Base-by-base conservation (phyloP, 805 yeast genomes). In the Sugiyamaella floridensis region DNA sequence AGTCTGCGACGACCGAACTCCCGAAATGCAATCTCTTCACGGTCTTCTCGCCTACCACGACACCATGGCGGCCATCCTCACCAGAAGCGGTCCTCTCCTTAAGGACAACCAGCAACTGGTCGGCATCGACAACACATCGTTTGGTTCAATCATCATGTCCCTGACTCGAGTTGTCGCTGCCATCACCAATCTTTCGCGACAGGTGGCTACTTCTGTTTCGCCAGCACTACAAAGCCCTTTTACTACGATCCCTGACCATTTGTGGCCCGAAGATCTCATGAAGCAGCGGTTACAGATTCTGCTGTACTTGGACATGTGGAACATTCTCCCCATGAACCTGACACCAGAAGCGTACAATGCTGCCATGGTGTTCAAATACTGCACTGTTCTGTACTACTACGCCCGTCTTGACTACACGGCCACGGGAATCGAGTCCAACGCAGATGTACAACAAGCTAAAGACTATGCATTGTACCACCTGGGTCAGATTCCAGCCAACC, bases 21-120 rank as follows among this genome's bases (percentile, higher is more conserved):
- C 46, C 19, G 47, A 49, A 28, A 43, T 51, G 10, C 32, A 44
- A 16, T 28, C 19, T 2, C 48, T 57, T 9, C 16, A 42, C 19
- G 48, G 47, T n/a, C 45, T 45, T 15, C 40, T 57, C 20, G 55
- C 40, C 28, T 55, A 55, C 48, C 60, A 57, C 43, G 55, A 53
- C 40, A 52, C 53, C 10, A 19, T 55, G 44, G 45, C 53, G 16
- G 28, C 29, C 11, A 34, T 54, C 8, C 40, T 43, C n/a, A 19
- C 41, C 18, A 34, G 19, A 14, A 12, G 18, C 5, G 41, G 48
- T 32, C 41, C 48, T 12, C 19, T 32, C 10, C 22, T 45, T 2
- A 8, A 19, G 14, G 9, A 44, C 9, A 8, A 18, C 8, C 47
- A 32, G 41, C 28, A 8, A 41, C 26, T 20, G 15, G 29, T n/a